These are phyloP conservation scores for Phlebopus sp. DNA, from an alignment of 1,284 basidiomycete genomes.

Conservation along the genomic window DNA sequence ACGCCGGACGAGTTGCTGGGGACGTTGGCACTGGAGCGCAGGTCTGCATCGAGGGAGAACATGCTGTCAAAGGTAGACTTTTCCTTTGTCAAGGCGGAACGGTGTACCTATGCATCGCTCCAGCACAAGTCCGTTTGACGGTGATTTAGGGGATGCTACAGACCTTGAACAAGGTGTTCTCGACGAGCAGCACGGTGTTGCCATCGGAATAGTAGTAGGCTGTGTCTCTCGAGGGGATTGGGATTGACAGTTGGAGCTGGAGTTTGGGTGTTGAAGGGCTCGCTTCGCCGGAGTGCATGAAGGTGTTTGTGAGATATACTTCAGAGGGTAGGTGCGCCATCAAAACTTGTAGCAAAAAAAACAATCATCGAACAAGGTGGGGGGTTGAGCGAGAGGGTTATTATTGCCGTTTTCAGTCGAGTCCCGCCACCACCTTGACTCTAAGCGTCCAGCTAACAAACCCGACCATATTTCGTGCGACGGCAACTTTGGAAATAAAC, in stretches of 20 bases:
- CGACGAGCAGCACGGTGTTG: slow-evolving; percentile 47
- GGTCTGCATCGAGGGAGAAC: slow-evolving; percentile 44
- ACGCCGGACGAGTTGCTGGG: slow-evolving; percentile 16
- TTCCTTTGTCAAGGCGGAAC: slow-evolving; percentile 48
- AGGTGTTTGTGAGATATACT: slow-evolving; percentile 30
- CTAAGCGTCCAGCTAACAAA: no score
- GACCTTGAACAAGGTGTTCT: slow-evolving; percentile 48
- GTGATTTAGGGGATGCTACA: slow-evolving; percentile 9
- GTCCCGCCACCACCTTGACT: no score
- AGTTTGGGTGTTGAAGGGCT: slow-evolving; percentile 34
- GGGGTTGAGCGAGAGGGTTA: not conserved
- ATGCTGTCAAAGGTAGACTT: slow-evolving; percentile 51
- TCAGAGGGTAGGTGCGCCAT: slow-evolving; percentile 32
- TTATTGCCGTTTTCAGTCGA: slow-evolving; percentile 24
- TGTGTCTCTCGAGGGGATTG: slow-evolving; percentile 31
- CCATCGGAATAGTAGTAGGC: slow-evolving; percentile 38
- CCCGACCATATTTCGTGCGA: no score
- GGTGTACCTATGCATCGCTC: slow-evolving; percentile 40
- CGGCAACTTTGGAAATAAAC: slow-evolving; percentile 27
- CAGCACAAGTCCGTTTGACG: slow-evolving; percentile 8
- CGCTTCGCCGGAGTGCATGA: slow-evolving; percentile 32
- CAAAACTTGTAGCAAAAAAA: slow-evolving; percentile 1
- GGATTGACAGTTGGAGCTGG: slow-evolving; percentile 32
- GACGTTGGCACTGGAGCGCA: slow-evolving; percentile 24
- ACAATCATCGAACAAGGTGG: slow-evolving; percentile 7